Conservation (phyloP, 208 protist species). For the Trypanosoma melophagium region DNA sequence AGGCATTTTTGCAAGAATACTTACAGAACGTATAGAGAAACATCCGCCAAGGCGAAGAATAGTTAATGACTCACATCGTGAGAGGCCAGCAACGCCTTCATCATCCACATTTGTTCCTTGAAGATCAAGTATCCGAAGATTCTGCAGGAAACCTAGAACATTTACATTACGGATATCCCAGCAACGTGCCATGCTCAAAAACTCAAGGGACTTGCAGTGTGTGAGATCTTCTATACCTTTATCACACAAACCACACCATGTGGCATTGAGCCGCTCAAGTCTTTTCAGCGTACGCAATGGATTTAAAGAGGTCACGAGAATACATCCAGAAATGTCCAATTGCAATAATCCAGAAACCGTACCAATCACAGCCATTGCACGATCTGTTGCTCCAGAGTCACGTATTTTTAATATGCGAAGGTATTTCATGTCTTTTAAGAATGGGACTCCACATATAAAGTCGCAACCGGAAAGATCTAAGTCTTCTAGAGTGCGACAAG, state of each 20-base stretch:
- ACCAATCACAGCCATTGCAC: conserved; percentile 12
- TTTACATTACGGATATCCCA: conserved; percentile 33
- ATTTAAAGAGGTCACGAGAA: conserved; percentile 32
- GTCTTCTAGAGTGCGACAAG: conserved; percentile 30
- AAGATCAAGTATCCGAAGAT: conserved; percentile 45
- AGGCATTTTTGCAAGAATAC: conserved; percentile 32
- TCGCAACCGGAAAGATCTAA: conserved; percentile 38
- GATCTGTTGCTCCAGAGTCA: conserved; percentile 36
- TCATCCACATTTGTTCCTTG: conserved; percentile 42
- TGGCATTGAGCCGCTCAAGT: conserved; percentile 30
- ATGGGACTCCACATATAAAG: conserved; percentile 26
- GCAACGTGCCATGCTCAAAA: conserved; percentile 35
- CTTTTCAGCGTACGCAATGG: conserved; percentile 27
- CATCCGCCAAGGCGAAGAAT: conserved; percentile 45
- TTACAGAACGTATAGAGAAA: conserved; percentile 36
- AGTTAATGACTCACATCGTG: conserved; percentile 39
- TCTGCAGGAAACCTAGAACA: conserved; percentile 33
- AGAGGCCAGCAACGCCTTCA: conserved; percentile 42
- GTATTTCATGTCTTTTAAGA: conserved; percentile 25
- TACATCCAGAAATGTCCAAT: conserved; percentile 34
- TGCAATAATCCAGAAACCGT: conserved; percentile 20
- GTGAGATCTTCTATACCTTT: conserved; percentile 15
- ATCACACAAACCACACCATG: conserved; percentile 18
- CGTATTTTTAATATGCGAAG: conserved; percentile 32
- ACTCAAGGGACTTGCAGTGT: conserved; percentile 27